Evolutionary conservation across 176 grass and related monocot genomes (phyloP), one percentile per base, ranked within the genome.

Genomic region (Juncus inflexus): DNA sequence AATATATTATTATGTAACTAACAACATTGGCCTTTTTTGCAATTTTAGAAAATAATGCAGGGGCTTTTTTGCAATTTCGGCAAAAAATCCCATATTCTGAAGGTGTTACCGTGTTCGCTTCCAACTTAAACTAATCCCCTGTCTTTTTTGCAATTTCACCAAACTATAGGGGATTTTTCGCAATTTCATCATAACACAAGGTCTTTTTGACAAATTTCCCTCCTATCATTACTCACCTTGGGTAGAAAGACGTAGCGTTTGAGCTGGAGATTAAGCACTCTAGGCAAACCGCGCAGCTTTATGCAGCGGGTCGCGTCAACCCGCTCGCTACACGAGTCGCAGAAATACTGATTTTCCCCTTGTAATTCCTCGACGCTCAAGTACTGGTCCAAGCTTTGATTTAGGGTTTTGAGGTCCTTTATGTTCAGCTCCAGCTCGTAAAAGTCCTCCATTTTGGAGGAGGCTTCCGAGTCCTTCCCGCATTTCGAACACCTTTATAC

Each of bases 351-450:
- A 50, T 99, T 99, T 10, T 99, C 95, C 69, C 95, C 89, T 82
- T 84, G 68, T 64, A 99, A 62, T 62, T 82, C 86, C 81, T 99
- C 89, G 52, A 84, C 56, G 15, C 80, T 99, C 69, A 99, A 74
- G 65, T 94, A 99, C 28, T 99, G 88, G 71, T 90, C 84, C 66
- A 99, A 78, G 77, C 95, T 99, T 79, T 99, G 78, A 73, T 90
- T 85, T 69, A 99, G 62, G 77, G 62, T 99, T 76, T 83, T 94
- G 45, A 99, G 78, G 57, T 86, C 95, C 72, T 99, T 99, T 53
- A 99, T 99, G 73, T 99, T 99, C 73, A 99, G 76, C 78, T 99
- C 95, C 67, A 94, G 75, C 69, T 99, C 95, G 15, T 99, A 99
- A 65, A 94, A 99, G 58, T 89, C 95, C 64, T 99, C 95, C 78